These are phyloP conservation scores for Penicillium sp. DNA, from an alignment of 2,329 filamentous ascomycete species.

Conservation along the genomic window DNA sequence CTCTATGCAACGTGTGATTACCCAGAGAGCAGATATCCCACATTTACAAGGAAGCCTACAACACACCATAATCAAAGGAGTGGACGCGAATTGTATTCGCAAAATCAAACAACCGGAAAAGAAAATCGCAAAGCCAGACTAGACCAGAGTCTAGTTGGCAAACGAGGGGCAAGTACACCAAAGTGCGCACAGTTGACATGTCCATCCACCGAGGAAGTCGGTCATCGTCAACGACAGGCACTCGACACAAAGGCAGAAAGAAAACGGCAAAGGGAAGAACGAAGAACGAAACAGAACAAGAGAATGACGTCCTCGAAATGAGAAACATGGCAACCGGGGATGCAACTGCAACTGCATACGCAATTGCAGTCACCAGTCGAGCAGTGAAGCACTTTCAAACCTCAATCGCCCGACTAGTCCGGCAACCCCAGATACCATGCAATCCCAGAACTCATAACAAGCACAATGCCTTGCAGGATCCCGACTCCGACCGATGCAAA, in stretches of 20 bases:
- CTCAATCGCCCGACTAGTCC: slow-evolving; percentile 5
- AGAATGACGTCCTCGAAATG: not conserved
- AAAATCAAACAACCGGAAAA: not conserved
- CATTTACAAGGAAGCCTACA: not conserved
- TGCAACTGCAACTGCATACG: not conserved
- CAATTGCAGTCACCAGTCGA: not conserved
- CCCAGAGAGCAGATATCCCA: not conserved
- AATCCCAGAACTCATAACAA: not conserved
- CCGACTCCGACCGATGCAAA: slow-evolving; percentile 29
- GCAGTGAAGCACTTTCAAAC: not conserved
- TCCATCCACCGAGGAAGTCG: not conserved
- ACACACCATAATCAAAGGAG: slow-evolving; percentile 10
- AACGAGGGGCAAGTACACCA: not conserved
- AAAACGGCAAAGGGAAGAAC: not conserved
- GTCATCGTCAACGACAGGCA: not conserved
- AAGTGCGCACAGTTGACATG: not conserved
- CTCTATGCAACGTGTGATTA: not conserved
- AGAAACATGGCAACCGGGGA: not conserved
- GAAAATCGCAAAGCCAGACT: not conserved
- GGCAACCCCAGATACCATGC: not conserved
- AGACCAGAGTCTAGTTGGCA: not conserved
- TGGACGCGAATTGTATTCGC: slow-evolving; percentile 20
- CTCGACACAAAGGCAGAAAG: not conserved
- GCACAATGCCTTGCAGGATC: slow-evolving; percentile 19
- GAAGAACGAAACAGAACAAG: not conserved